Evolutionary conservation across 371 early-diverging fungal genomes (phyloP), one percentile per base, ranked within the genome.

Genomic region (Syncephalastrum racemosum): DNA sequence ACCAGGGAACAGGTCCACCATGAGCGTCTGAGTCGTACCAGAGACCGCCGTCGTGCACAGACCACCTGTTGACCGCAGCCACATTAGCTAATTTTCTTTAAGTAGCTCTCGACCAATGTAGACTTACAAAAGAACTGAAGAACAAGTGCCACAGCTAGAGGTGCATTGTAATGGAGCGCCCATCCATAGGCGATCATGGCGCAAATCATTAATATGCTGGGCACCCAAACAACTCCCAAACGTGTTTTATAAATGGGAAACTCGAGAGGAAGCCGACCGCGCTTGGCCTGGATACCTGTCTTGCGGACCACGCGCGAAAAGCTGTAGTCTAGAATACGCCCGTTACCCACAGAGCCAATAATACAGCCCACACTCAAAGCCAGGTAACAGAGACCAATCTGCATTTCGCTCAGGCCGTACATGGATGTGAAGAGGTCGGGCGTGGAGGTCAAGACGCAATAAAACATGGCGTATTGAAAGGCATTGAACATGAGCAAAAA

Each of bases 1-100:
- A 10, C 66, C 68, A 12, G 74, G 77, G 46, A 61, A 67, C 16
- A 77, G 48, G 23, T 77, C 77, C 0, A 73, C 54, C 27, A 67
- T 19, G 15, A 77, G 31, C 1, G 71, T 65, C 24, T 70, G 73
- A 2, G 59, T 66, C 4, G 48, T 25, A 23, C 27, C 43, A 41
- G 22, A 50, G 40, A 52, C 25, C 15, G 19, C 15, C 12, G 36
- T 40, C 8, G 44, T 53, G 24, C 40, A 41, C 31, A 55, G 41
- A 22, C 40, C 50, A 19, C 51, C 56, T 62, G 23, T 1, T 16
- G 47, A 15, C 2, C 19, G 18, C 31, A 31, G 3, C 7, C 19
- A 23, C 6, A 15, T 22, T 16, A 50, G 25, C 16, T 22, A 0
- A 1, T 31, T 3, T 31, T 10, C 10, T 5, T 25, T 25, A 25